Base-by-base conservation (phyloP, 805 yeast genomes). In the Saccharomycopsis fodiens region DNA sequence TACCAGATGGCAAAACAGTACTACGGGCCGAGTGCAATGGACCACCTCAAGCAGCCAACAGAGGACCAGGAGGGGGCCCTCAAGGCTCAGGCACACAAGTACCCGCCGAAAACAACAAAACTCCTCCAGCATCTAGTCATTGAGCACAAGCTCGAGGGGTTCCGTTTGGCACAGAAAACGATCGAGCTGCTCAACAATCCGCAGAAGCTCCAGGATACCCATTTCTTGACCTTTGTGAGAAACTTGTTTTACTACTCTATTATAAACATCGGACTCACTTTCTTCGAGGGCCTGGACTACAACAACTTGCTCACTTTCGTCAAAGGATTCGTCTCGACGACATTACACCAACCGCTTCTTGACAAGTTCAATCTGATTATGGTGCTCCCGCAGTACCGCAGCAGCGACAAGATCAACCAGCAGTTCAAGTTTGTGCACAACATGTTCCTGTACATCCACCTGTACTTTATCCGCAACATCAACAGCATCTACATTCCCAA, bases 261-360 rank as follows among this genome's bases (percentile, higher is more conserved):
- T 3, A 32, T 44, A 17, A 44, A 44, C 32, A 19, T 44, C 25
- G 47, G 47, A 15, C 25, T 44, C 20, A 39, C 44, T 10, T 34
- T 32, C 36, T 32, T 32, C 15, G 36, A 32, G 8, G 36, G 36
- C 15, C 7, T 7, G 19, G 36, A 32, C 15, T 32, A 6, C 20
- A 17, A 32, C 8, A 32, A 15, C 36, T 10, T 32, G 8, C 8
- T 32, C 7, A 32, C 36, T 10, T 32, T 32, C 20, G 36, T 32
- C 7, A 32, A 32, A 15, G 36, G 36, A 5, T 32, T 32, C 15
- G 36, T 17, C 19, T 15, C 20, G 8, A 32, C 36, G 19, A 32
- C 36, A 19, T 17, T 32, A 10, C 19, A 10, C 20, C 36, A 15
- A 7, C 17, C 8, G 20, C 8, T 15, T 10, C 8, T 32, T 5